Evolutionary conservation across 2,329 filamentous ascomycete genomes (phyloP), one percentile per base, ranked within the genome.

Genomic region (Fusarium clavum): DNA sequence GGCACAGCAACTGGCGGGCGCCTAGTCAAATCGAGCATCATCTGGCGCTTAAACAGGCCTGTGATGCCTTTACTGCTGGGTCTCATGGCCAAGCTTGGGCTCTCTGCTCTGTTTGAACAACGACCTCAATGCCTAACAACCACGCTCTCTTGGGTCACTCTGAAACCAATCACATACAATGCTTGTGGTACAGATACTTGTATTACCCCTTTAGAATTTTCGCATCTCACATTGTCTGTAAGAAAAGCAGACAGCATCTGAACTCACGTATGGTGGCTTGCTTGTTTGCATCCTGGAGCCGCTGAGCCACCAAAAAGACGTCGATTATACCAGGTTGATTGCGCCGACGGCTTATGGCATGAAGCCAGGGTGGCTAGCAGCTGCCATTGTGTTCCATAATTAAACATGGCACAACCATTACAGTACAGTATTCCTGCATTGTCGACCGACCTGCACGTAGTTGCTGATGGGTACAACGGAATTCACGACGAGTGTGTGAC

Each of bases 271-370:
- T 48, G 20, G 27, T 64, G 58, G 51, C 49, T 70, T 70, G 43
- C 25, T 46, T 67, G n/a, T 29, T 32, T 20, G 18, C 62, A 45
- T 49, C 34, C 51, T 24, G 27, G 18, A 60, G 25, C 64, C 20
- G 62, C 73, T 74, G 61, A 75, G 73, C 73, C 73, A 75, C 73
- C 32, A 14, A 38, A 30, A 29, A 29, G 58, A 73, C 71, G 73
- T 75, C 71, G 71, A 75, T 57, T 40, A 29, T 22, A 53, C 53
- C 46, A 52, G 43, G 49, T 47, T 54, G 47, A 62, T 72, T 70
- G 52, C 68, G 56, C 65, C 45, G 58, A 61, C 56, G 30, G 29
- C 45, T 58, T 25, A 56, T 38, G 30, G 32, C 32, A 34, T 40
- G 16, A 45, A 41, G 29, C 18, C 24, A 41, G 25, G 24, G 30